Conservation (phyloP, 148 eudicot genomes). For the Hydrangea macrophylla region DNA sequence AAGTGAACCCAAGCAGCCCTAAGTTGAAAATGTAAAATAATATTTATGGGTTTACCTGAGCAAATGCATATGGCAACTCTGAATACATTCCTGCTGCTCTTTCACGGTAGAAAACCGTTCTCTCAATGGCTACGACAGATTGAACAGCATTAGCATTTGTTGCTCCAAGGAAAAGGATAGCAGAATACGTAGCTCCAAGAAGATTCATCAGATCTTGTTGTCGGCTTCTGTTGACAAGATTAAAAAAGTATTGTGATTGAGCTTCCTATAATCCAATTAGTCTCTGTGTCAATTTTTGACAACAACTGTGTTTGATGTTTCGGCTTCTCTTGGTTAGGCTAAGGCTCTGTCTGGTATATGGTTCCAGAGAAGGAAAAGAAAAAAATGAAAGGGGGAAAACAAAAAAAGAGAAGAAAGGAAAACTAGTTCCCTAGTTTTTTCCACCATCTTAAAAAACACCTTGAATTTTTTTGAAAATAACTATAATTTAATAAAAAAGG, state of each 20-base stretch:
- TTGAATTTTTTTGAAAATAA: too few relatives aligned
- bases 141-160: constrained; percentile 13
- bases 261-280: background rate
- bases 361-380: too few relatives aligned
- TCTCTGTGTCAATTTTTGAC: background rate
- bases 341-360: too few relatives aligned
- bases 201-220: constrained; percentile 11
- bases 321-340: too few relatives aligned
- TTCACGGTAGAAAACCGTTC: constrained; percentile 18
- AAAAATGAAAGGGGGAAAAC: too few relatives aligned
- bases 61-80: constrained; percentile 15
- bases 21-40: background rate
- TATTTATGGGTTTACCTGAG: constrained; percentile 1
- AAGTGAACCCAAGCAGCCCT: too few relatives aligned
- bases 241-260: background rate
- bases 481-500: too few relatives aligned
- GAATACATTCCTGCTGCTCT: constrained; percentile 20
- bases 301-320: too few relatives aligned
- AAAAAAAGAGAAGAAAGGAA: too few relatives aligned
- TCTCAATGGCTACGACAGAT: constrained; percentile 4
- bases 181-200: constrained; percentile 16
- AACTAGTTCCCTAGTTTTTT: too few relatives aligned
- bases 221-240: background rate
- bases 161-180: constrained; percentile 16
- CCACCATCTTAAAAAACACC: too few relatives aligned